Percentiles rank a stretch among this genome's conserved stretches.
phyloP scores from a whole-genome alignment of 352 stramenopile species.

The Phytophthora kernoviae region DNA sequence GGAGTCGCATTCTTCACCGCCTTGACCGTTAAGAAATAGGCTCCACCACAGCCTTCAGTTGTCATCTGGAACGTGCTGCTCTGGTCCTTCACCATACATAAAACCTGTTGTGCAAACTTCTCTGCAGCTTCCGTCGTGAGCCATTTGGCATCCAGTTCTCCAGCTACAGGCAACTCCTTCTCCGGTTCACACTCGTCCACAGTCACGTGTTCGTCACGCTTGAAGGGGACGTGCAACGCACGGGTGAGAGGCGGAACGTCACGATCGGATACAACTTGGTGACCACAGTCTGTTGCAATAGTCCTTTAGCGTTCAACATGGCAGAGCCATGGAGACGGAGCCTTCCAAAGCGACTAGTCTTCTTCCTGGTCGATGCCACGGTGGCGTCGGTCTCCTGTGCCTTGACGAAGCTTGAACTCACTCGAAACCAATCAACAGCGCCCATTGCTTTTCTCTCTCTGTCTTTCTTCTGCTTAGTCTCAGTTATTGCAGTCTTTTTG shows the following conservation, averaged over 20 bases:
- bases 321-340: slow-evolving; percentile 46
- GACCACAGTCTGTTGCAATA: slow-evolving; percentile 51
- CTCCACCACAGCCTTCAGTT: slow-evolving; percentile 79
- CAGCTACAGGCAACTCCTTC: slow-evolving; percentile 9
- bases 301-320: slow-evolving; percentile 48
- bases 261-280: slow-evolving; percentile 54
- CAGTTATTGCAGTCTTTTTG: too few relatives aligned
- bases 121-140: slow-evolving; percentile 46
- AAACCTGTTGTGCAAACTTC: slow-evolving; percentile 50
- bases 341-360: slow-evolving; percentile 32
- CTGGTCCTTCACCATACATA: slow-evolving; percentile 34
- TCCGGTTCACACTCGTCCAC: slow-evolving; percentile 14
- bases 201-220: slow-evolving; percentile 20
- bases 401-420: slow-evolving; percentile 11
- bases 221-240: slow-evolving; percentile 38
- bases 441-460: slow-evolving; percentile 40
- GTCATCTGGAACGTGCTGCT: slow-evolving; percentile 64
- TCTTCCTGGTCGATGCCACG: not conserved
- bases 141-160: slow-evolving; percentile 39
- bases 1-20: slow-evolving; percentile 32
- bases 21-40: slow-evolving; percentile 55
- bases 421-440: slow-evolving; percentile 40
- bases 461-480: slow-evolving; percentile 13
- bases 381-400: slow-evolving; percentile 5
- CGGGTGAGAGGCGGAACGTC: slow-evolving; percentile 39